A percentile compares a stretch with the other conserved stretches of the same genome.
These are phyloP conservation scores for Mycena kentingensis DNA, from an alignment of 768 basidiomycete genomes.

Conservation along the genomic window DNA sequence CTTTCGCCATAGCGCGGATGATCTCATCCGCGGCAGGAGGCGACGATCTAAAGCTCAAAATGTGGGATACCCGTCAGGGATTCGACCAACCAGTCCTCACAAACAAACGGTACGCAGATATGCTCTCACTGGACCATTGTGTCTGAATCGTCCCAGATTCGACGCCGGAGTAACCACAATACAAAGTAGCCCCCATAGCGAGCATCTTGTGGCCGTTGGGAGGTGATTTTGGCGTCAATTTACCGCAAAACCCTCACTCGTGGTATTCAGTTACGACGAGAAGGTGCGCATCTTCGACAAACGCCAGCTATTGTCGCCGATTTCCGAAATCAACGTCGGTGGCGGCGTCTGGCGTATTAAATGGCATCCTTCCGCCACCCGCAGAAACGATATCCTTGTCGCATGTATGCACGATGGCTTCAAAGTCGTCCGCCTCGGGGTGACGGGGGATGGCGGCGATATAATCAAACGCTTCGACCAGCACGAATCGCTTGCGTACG, in stretches of 20 bases:
- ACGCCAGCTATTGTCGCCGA: constrained; percentile 60
- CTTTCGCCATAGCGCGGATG: neutral
- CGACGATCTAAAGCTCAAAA: constrained; percentile 87
- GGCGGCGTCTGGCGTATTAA: constrained; percentile 97
- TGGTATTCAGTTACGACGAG: constrained; percentile 89
- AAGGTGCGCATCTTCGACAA: constrained; percentile 81
- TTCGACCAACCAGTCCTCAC: constrained; percentile 59
- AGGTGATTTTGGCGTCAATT: constrained; percentile 52
- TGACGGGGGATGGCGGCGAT: constrained; percentile 29
- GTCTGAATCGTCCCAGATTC: constrained; percentile 56
- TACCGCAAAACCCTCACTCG: neutral
- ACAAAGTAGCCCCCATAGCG: constrained; percentile 76
- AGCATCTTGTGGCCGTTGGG: constrained; percentile 87
- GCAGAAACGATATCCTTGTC: constrained; percentile 78
- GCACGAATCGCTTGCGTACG: constrained; percentile 87
- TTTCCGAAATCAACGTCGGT: constrained; percentile 68
- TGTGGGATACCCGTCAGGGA: constrained; percentile 83
- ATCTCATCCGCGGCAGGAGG: constrained; percentile 60
- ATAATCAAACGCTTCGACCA: constrained; percentile 65
- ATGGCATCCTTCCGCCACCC: constrained; percentile 81
- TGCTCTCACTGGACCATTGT: constrained; percentile 2
- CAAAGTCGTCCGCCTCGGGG: constrained; percentile 68
- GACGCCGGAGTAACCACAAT: constrained; percentile 92
- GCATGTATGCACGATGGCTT: constrained; percentile 99
- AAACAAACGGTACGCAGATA: constrained; percentile 63